These are phyloP conservation scores for Penicillium expansum DNA, from an alignment of 2,329 filamentous ascomycete species.

Conservation along the genomic window DNA sequence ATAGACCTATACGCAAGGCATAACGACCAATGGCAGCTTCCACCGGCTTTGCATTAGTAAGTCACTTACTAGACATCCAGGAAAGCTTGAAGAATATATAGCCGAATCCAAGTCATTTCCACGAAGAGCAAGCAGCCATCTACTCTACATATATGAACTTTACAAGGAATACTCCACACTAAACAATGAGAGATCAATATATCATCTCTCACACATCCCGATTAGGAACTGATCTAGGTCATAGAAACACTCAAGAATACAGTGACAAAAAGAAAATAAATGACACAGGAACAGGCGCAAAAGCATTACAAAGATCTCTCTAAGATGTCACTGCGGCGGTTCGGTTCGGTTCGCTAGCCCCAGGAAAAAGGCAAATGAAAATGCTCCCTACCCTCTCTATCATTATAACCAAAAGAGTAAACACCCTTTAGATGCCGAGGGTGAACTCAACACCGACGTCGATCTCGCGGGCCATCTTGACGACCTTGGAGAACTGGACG, in stretches of 20 bases:
- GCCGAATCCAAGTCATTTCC: too few species aligned
- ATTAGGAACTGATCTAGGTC: constrained; percentile 28
- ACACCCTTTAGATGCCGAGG: constrained; percentile 74
- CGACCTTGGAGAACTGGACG: constrained; percentile 97
- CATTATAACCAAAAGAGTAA: not conserved
- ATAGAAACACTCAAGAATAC: constrained; percentile 29
- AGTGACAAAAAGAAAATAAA: constrained; percentile 30
- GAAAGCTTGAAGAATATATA: not conserved
- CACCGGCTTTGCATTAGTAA: not conserved
- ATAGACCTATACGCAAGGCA: not conserved
- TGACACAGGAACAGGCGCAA: constrained; percentile 25
- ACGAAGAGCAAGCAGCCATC: not conserved
- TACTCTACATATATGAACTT: not conserved
- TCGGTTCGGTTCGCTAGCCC: constrained; percentile 6
- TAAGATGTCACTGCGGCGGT: constrained; percentile 15
- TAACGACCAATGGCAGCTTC: not conserved
- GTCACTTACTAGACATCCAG: not conserved
- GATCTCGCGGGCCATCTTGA: constrained; percentile 97
- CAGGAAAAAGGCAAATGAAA: constrained; percentile 10
- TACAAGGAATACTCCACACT: not conserved
- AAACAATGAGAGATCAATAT: not conserved
- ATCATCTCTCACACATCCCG: constrained; percentile 13
- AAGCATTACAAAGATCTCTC: constrained; percentile 16
- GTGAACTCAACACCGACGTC: constrained; percentile 96
- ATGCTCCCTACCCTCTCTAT: constrained; percentile 10